Evolutionary conservation across 1,284 basidiomycete species (phyloP).

Genomic region (Prillingera fragicola): DNA sequence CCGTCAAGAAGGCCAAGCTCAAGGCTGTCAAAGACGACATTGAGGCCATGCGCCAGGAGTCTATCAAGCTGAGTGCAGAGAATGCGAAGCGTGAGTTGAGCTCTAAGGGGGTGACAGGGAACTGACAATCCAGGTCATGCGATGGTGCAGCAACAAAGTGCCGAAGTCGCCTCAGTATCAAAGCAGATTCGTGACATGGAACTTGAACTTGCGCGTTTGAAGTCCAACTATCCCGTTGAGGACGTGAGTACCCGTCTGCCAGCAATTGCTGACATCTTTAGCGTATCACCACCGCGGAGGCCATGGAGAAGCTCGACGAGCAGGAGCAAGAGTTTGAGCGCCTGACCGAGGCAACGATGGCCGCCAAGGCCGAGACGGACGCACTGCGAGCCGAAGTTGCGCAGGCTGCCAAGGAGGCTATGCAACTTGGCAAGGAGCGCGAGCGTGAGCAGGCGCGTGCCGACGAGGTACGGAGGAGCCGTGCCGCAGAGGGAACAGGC

Average conservation of each 20-base stretch:
- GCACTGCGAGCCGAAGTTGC: conserved; percentile 56
- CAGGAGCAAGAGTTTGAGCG: conserved; percentile 68
- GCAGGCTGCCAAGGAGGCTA: conserved; percentile 55
- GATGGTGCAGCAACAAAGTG: conserved; percentile 45
- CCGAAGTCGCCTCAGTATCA: conserved; percentile 57
- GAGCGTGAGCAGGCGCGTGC: conserved; percentile 65
- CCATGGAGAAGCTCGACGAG: conserved; percentile 62
- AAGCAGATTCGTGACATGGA: conserved; percentile 74
- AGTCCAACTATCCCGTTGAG: conserved; percentile 64
- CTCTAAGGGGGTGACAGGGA: background rate
- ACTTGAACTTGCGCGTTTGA: conserved; percentile 66
- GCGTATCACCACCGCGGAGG: conserved; percentile 65
- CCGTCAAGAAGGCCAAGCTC: conserved; percentile 62
- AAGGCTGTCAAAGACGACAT: conserved; percentile 61
- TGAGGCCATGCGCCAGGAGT: conserved; percentile 58
- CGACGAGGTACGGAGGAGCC: conserved; percentile 49
- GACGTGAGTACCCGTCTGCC: conserved; percentile 28
- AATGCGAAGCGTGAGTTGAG: conserved; percentile 34
- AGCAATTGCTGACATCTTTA: conserved; percentile 42
- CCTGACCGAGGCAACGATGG: conserved; percentile 58
- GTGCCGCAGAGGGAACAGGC: conserved; percentile 53
- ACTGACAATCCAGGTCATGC: conserved; percentile 27
- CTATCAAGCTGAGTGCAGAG: conserved; percentile 46
- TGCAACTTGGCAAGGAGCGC: conserved; percentile 59
- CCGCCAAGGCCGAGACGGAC: conserved; percentile 52